These are phyloP conservation scores for Zalaria sp. DNA, from an alignment of 2,329 filamentous ascomycete species.

Conservation along the genomic window DNA sequence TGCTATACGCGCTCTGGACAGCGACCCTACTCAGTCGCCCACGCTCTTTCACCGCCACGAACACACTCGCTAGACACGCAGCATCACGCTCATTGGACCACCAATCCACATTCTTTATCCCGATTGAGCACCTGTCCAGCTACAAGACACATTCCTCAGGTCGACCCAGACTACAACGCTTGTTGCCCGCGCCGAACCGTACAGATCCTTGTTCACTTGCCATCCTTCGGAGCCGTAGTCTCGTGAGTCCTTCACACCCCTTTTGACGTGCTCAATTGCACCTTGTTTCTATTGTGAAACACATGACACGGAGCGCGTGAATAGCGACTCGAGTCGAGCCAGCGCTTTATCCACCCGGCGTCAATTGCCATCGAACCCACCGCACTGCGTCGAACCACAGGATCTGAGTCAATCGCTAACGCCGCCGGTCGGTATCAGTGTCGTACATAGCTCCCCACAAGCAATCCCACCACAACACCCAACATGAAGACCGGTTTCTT, in stretches of 20 bases:
- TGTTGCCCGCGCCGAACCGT: neutral
- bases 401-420: neutral
- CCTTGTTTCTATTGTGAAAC: too few species aligned
- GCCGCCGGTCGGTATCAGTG: constrained; percentile 3
- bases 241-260: too few species aligned
- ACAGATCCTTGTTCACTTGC: neutral
- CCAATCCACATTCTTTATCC: neutral
- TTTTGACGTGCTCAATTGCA: too few species aligned
- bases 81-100: neutral
- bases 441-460: neutral
- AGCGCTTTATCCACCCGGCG: too few species aligned
- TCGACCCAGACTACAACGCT: neutral
- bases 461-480: constrained; percentile 1
- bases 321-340: too few species aligned
- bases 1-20: neutral
- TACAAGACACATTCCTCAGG: neutral
- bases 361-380: too few species aligned
- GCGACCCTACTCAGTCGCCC: neutral
- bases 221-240: too few species aligned
- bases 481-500: constrained; percentile 6
- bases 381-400: too few species aligned
- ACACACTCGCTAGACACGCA: neutral
- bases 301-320: too few species aligned
- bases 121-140: neutral
- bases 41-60: neutral